Percentiles rank a stretch among this genome's conserved stretches.
phyloP scores from a whole-genome alignment of 2,329 filamentous ascomycete genomes.

The Basipetospora chlamydospora region DNA sequence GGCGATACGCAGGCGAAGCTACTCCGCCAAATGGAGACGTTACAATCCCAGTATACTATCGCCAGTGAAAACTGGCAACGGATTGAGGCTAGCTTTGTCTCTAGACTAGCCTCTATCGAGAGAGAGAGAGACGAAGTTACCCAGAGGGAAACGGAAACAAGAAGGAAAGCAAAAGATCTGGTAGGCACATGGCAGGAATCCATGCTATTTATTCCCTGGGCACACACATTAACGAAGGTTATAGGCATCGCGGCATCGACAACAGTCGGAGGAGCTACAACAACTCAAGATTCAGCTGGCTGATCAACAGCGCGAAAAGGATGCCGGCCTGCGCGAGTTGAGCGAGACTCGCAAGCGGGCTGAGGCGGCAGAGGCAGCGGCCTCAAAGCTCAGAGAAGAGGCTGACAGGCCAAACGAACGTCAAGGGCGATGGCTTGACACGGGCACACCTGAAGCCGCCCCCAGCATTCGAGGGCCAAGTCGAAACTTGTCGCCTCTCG shows the following conservation, averaged over 20 bases:
- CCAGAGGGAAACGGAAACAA: slow-evolving; percentile 70
- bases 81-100: slow-evolving; percentile 74
- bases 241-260: slow-evolving; percentile 49
- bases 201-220: no score
- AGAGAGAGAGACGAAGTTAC: slow-evolving; percentile 81
- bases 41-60: slow-evolving; percentile 88
- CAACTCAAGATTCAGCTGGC: slow-evolving; percentile 50
- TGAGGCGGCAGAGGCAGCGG: slow-evolving; percentile 34
- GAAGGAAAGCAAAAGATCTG: slow-evolving; percentile 77
- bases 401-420: no score
- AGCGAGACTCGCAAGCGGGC: slow-evolving; percentile 28
- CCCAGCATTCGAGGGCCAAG: no score
- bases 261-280: slow-evolving; percentile 72
- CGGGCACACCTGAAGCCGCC: no score
- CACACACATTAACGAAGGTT: not conserved
- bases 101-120: slow-evolving; percentile 64
- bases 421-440: no score
- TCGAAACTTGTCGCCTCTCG: no score
- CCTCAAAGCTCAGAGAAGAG: not conserved
- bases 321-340: slow-evolving; percentile 33
- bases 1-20: slow-evolving; percentile 82
- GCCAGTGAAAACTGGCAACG: slow-evolving; percentile 97
- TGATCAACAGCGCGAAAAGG: slow-evolving; percentile 42
- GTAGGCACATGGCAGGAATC: no score
- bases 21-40: slow-evolving; percentile 81